Conservation (phyloP, 495 filamentous ascomycete species). For the Aspergillus affinis region DNA sequence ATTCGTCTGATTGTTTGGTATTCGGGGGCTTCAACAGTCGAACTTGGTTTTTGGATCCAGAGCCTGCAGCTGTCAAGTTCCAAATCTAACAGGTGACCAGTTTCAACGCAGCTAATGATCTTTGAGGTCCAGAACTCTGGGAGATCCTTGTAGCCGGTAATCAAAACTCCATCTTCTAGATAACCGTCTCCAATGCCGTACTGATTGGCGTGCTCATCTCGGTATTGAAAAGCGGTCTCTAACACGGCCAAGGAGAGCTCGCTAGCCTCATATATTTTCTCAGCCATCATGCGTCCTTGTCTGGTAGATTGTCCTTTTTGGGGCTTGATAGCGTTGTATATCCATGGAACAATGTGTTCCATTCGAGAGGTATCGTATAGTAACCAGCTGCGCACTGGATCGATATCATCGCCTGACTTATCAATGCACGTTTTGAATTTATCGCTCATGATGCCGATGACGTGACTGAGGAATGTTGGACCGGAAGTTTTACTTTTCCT, state of each 20-base stretch:
- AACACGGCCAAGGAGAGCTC: slow-evolving; percentile 73
- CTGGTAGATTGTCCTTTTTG: slow-evolving; percentile 39
- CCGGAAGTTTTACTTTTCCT: slow-evolving; percentile 43
- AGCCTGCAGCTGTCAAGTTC: slow-evolving; percentile 44
- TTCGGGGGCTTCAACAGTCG: slow-evolving; percentile 33
- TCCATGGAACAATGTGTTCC: slow-evolving; percentile 74
- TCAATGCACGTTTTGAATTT: slow-evolving; percentile 59
- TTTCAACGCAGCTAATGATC: slow-evolving; percentile 43
- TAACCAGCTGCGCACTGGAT: slow-evolving; percentile 79
- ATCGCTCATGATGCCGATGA: slow-evolving; percentile 68
- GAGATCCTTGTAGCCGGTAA: slow-evolving; percentile 58
- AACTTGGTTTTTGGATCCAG: slow-evolving; percentile 38
- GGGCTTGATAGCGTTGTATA: slow-evolving; percentile 67
- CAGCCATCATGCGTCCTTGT: slow-evolving; percentile 39
- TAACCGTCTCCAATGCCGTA: slow-evolving; percentile 71
- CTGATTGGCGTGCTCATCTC: slow-evolving; percentile 58
- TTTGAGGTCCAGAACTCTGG: slow-evolving; percentile 79
- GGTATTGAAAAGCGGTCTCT: slow-evolving; percentile 71
- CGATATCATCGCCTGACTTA: slow-evolving; percentile 60
- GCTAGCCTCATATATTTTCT: slow-evolving; percentile 71
- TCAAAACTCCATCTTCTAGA: slow-evolving; percentile 67
- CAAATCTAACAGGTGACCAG: slow-evolving; percentile 49
- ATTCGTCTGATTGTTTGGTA: slow-evolving; percentile 44
- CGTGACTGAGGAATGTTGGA: slow-evolving; percentile 61
- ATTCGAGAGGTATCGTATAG: slow-evolving; percentile 70